These are phyloP conservation scores for Verruconis gallopava DNA, from an alignment of 2,329 filamentous ascomycete species.

Conservation along the genomic window DNA sequence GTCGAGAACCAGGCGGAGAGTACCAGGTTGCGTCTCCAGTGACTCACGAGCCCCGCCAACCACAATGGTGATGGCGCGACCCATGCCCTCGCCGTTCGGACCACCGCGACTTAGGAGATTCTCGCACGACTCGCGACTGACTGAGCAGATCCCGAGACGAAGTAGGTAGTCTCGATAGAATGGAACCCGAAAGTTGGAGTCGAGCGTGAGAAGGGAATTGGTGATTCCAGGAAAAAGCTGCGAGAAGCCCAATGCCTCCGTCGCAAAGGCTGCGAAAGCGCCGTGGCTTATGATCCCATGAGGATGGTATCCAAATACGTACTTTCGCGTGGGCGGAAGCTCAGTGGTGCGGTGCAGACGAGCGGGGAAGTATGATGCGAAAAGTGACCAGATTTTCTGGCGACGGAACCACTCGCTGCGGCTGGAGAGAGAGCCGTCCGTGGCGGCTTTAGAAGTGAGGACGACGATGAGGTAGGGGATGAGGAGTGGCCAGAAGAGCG, in stretches of 20 bases:
- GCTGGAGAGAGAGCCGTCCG: constrained; percentile 59
- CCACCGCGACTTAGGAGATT: constrained; percentile 76
- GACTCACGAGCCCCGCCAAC: constrained; percentile 87
- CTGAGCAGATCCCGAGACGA: constrained; percentile 72
- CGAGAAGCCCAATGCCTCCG: constrained; percentile 76
- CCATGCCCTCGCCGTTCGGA: constrained; percentile 66
- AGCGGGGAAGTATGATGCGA: constrained; percentile 86
- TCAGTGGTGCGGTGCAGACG: constrained; percentile 72
- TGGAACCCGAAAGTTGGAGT: constrained; percentile 87
- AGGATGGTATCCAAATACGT: constrained; percentile 94
- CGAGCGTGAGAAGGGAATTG: constrained; percentile 86
- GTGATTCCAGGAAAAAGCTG: constrained; percentile 89
- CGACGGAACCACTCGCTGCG: constrained; percentile 64
- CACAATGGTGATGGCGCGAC: constrained; percentile 92
- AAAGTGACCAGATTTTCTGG: constrained; percentile 70
- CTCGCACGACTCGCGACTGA: constrained; percentile 83
- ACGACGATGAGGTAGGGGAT: constrained; percentile 73
- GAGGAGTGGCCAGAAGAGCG: constrained; percentile 74
- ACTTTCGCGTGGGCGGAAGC: constrained; percentile 71
- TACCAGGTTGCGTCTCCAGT: constrained; percentile 71
- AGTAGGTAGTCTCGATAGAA: constrained; percentile 93
- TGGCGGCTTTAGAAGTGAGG: constrained; percentile 63
- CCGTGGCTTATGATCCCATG: constrained; percentile 96
- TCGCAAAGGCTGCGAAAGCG: constrained; percentile 84
- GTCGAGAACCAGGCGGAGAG: constrained; percentile 64